Evolutionary conservation across 2,329 filamentous ascomycete species (phyloP).

Genomic region (Diaporthe ampelina): DNA sequence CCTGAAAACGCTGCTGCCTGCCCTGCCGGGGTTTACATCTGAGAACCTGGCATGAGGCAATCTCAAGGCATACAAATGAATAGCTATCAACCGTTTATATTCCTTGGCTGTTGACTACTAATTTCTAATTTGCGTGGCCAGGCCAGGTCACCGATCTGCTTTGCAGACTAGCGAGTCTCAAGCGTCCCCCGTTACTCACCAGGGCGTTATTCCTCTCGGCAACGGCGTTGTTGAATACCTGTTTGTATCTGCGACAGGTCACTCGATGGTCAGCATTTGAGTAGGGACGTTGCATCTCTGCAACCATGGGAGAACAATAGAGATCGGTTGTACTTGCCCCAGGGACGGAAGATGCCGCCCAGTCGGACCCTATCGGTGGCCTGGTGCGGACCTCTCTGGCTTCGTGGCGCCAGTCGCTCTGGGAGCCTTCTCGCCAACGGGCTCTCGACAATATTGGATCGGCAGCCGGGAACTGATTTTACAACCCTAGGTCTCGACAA

Average conservation of each 20-base stretch:
- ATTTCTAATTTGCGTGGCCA: constrained; percentile 18
- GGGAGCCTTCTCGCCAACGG: constrained; percentile 5
- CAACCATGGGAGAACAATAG: constrained; percentile 20
- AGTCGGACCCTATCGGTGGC: constrained; percentile 30
- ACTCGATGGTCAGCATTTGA: constrained; percentile 23
- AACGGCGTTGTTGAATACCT: constrained; percentile 8
- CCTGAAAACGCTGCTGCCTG: neutral
- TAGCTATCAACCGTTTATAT: constrained; percentile 9
- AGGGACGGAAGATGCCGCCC: constrained; percentile 37
- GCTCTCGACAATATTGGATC: constrained; percentile 11
- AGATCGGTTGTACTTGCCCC: constrained; percentile 27
- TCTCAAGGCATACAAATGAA: constrained; percentile 21
- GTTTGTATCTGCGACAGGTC: constrained; percentile 20
- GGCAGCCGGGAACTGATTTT: neutral
- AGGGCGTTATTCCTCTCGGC: constrained; percentile 7
- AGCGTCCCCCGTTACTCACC: neutral
- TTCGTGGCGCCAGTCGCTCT: constrained; percentile 27
- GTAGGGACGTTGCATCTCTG: constrained; percentile 17
- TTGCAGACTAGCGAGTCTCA: constrained; percentile 19
- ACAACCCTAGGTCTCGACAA: constrained; percentile 3
- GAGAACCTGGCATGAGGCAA: constrained; percentile 9
- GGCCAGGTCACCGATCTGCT: constrained; percentile 20
- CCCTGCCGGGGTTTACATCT: constrained; percentile 17
- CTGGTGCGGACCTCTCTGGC: constrained; percentile 38
- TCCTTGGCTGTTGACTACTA: constrained; percentile 16